Conservation (phyloP, 108 stramenopile genomes). For the Schizochytrium sp. region DNA sequence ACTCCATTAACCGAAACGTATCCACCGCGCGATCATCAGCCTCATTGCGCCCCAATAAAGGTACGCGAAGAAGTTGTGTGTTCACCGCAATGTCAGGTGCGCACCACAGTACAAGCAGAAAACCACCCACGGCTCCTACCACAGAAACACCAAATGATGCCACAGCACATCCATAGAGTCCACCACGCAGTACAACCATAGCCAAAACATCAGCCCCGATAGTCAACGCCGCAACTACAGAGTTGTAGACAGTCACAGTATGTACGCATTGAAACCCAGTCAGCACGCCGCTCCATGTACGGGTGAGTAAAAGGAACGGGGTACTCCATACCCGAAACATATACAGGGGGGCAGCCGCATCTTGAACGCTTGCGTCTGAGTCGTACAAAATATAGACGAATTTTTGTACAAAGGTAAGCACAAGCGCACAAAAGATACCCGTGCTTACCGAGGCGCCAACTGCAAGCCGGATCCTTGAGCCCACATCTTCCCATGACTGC, state of each 20-base stretch:
- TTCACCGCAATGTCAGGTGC: not conserved
- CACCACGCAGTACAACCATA: not conserved
- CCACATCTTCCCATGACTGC: constrained; percentile 54
- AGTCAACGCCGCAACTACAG: not conserved
- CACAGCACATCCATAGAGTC: not conserved
- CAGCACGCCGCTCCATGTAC: constrained; percentile 44
- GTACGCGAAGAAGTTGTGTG: not conserved
- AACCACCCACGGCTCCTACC: constrained; percentile 1
- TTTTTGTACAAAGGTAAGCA: not conserved
- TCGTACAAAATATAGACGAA: not conserved
- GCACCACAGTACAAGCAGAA: constrained; percentile 27
- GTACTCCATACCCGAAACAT: not conserved
- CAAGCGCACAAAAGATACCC: not conserved
- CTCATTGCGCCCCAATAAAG: not conserved
- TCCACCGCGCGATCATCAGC: not conserved
- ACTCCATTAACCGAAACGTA: not conserved
- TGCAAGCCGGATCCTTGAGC: not conserved
- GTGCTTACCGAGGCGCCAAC: not conserved
- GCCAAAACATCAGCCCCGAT: not conserved
- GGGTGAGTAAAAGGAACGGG: not conserved
- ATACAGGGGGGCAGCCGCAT: constrained; percentile 2
- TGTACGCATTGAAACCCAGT: constrained; percentile 48
- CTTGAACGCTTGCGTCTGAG: not conserved
- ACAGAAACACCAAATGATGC: constrained; percentile 9
- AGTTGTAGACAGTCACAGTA: not conserved